Evolutionary conservation across 2,329 filamentous ascomycete species (phyloP), one percentile per base, ranked within the genome.

Genomic region (Capronia americana): DNA sequence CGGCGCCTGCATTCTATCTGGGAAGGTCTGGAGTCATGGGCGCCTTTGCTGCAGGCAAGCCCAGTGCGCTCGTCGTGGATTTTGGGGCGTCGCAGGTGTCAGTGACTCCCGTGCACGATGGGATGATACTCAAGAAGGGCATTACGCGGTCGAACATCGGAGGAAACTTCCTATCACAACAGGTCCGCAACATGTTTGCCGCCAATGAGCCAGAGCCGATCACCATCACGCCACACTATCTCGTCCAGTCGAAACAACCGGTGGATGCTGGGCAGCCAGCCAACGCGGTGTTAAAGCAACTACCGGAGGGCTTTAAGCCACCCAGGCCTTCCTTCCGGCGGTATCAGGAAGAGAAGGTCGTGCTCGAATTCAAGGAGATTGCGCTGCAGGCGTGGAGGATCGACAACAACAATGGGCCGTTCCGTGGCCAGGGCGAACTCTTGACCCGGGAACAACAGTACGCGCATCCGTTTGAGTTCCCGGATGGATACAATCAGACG

Each of bases 321-420:
- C 87, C 86, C 0, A 81, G 83, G 72, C 85, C 87, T 30, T 93
- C 91, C 1, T 98, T 93, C 85, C 88, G 90, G 66, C 83, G 84
- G 20, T 89, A 94, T 71, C 90, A 98, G 79, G 93, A 99, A 82
- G 95, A 98, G 78, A 91, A 94, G 61, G 90, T 97, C 50, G 82
- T 99, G 64, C 93, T 92, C 44, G 93, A 97, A 77, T 99, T 96
- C 86, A 99, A 99, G 82, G 96, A 99, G 81, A 96, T 91, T 20
- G 92, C 97, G 17, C 93, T 98, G 30, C 93, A 97, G 80, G 88
- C 94, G 14, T 99, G 95, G 94, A 61, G 48, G 23, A 28, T 28
- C 48, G 71, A 86, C 81, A 79, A 79, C 24, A 88, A 67, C 7
- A 70, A 64, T 50, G 63, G 57, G 20, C 54, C 67, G 20, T 73